phyloP scores from a whole-genome alignment of 768 basidiomycete genomes.

The Lentinula guzmanii region DNA sequence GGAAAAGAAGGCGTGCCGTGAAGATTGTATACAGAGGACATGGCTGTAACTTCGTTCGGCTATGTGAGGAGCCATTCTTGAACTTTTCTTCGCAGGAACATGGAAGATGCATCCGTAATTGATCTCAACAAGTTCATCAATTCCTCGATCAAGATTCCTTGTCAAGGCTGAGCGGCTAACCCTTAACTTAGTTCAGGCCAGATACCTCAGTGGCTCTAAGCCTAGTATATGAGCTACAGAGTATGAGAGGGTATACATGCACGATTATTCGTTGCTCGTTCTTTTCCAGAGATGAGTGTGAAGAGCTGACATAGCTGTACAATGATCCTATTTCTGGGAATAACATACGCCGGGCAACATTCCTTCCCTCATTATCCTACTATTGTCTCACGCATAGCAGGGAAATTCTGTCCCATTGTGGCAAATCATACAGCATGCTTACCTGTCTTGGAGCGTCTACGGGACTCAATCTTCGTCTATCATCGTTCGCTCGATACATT shows the following conservation, averaged over 20 bases:
- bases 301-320: too few relatives aligned
- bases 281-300: too few relatives aligned
- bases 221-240: too few relatives aligned
- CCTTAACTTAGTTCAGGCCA: background rate
- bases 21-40: background rate
- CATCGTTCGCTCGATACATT: background rate
- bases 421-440: background rate
- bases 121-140: background rate
- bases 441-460: background rate
- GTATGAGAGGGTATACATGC: too few relatives aligned
- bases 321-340: background rate
- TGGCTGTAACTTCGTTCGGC: background rate
- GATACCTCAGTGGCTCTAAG: too few relatives aligned
- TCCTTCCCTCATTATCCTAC: background rate
- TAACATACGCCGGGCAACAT: background rate
- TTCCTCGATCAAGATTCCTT: conserved; percentile 1
- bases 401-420: background rate
- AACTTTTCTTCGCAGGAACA: conserved; percentile 2
- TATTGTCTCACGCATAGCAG: background rate
- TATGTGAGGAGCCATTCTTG: conserved; percentile 1
- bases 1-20: background rate
- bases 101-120: background rate
- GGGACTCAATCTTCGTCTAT: background rate
- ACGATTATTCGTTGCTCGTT: too few relatives aligned
- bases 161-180: background rate